Conservation (phyloP, 768 basidiomycete species). For the Calocera viscosa region DNA sequence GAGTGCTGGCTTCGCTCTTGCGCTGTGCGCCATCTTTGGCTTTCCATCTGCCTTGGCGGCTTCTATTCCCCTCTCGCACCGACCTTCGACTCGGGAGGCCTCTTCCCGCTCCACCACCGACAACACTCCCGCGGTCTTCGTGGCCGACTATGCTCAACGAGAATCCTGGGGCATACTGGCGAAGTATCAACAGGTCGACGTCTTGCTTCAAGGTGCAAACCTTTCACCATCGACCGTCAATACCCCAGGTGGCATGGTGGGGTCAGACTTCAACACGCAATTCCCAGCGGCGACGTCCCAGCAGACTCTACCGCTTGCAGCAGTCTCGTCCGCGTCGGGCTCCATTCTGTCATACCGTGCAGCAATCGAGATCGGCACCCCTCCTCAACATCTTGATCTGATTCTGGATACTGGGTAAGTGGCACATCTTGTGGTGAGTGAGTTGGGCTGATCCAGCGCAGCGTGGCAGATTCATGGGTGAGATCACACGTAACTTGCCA, state of each 20-base stretch:
- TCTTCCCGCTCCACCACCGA: not conserved
- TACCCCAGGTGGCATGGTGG: not conserved
- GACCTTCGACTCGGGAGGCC: no score
- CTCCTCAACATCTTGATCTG: not conserved
- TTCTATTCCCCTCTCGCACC: not conserved
- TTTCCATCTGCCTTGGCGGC: not conserved
- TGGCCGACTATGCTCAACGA: not conserved
- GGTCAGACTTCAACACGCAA: not conserved
- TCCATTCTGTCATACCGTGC: not conserved
- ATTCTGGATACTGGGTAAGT: not conserved
- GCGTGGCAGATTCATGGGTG: not conserved
- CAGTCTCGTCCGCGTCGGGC: not conserved
- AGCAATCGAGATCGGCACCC: not conserved
- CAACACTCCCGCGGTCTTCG: not conserved
- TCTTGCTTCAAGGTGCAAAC: not conserved
- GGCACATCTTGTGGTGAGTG: not conserved
- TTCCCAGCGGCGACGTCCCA: not conserved
- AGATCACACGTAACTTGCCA: not conserved
- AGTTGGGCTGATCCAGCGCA: not conserved
- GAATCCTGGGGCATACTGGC: not conserved
- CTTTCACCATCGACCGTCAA: not conserved
- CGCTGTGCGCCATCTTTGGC: not conserved
- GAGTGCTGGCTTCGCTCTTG: not conserved
- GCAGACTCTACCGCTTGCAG: not conserved
- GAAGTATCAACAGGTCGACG: not conserved